Conservation (phyloP, 1,284 basidiomycete species). For the Blastosporella zonata region DNA sequence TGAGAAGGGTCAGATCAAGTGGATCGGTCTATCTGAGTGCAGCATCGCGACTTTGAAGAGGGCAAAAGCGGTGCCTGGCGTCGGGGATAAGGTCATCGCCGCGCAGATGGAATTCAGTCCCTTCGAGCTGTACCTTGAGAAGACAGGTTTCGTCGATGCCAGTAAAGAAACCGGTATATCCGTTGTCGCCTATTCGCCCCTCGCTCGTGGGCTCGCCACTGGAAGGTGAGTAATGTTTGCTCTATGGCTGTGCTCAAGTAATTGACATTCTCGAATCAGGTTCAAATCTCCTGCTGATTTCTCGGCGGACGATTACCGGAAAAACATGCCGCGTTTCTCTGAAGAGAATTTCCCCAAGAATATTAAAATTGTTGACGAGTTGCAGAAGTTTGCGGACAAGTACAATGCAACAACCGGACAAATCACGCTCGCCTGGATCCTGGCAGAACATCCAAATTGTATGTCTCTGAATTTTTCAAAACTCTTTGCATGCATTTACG, state of each 20-base stretch:
- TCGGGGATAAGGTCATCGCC: not conserved
- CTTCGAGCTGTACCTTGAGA: not conserved
- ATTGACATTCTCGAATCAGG: not conserved
- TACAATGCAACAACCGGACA: slow-evolving; percentile 44
- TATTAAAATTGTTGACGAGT: slow-evolving; percentile 35
- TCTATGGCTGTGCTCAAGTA: not conserved
- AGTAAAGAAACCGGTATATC: not conserved
- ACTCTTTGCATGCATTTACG: not conserved
- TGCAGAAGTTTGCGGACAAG: slow-evolving; percentile 30
- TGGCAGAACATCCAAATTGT: slow-evolving; percentile 13
- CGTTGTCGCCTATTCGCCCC: not conserved
- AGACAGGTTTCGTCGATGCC: not conserved
- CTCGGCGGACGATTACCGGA: slow-evolving; percentile 12
- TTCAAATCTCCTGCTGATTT: slow-evolving; percentile 8
- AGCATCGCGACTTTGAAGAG: not conserved
- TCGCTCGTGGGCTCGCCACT: not conserved
- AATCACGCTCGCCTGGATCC: slow-evolving; percentile 48
- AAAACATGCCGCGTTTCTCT: slow-evolving; percentile 25
- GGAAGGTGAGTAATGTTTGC: not conserved
- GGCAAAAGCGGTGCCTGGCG: not conserved
- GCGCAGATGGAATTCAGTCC: slow-evolving; percentile 2
- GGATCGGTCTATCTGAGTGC: slow-evolving; percentile 2
- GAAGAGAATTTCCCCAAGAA: slow-evolving; percentile 45
- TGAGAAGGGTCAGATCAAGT: not conserved
- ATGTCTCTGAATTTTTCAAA: slow-evolving; percentile 3